These are phyloP conservation scores for Emmonsia crescens DNA, from an alignment of 2,329 filamentous ascomycete genomes.

Conservation along the genomic window DNA sequence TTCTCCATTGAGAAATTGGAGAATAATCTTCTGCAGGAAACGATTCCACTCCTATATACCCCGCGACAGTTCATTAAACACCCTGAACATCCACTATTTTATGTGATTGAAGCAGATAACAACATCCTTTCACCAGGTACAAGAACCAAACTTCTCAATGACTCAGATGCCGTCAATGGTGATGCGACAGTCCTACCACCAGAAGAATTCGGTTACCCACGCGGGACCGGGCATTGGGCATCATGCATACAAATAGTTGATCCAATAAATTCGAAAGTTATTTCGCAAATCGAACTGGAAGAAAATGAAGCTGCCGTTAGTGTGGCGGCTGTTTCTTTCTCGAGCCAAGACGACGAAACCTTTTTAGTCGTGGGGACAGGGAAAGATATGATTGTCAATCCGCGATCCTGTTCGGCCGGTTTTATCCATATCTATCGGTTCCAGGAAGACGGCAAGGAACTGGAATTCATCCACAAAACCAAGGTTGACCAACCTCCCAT, in stretches of 20 bases:
- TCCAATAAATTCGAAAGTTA: slow-evolving; percentile 63
- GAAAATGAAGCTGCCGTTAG: slow-evolving; percentile 90
- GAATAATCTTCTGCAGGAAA: slow-evolving; percentile 76
- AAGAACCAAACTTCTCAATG: slow-evolving; percentile 60
- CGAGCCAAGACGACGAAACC: slow-evolving; percentile 75
- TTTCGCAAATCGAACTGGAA: slow-evolving; percentile 69
- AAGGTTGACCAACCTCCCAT: slow-evolving; percentile 80
- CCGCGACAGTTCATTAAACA: slow-evolving; percentile 80
- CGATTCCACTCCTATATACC: slow-evolving; percentile 78
- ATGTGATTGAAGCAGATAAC: slow-evolving; percentile 87
- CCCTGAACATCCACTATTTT: slow-evolving; percentile 80
- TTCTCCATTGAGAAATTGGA: slow-evolving; percentile 82
- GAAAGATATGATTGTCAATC: slow-evolving; percentile 74
- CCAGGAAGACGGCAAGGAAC: slow-evolving; percentile 69
- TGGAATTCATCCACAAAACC: slow-evolving; percentile 95
- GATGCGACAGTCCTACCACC: slow-evolving; percentile 61
- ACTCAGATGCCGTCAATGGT: slow-evolving; percentile 60
- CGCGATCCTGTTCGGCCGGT: slow-evolving; percentile 63
- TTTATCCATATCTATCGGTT: slow-evolving; percentile 91
- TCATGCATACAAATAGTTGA: slow-evolving; percentile 92
- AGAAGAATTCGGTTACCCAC: slow-evolving; percentile 80
- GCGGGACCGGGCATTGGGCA: slow-evolving; percentile 77
- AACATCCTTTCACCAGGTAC: slow-evolving; percentile 78
- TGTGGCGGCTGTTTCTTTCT: slow-evolving; percentile 71
- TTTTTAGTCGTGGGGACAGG: slow-evolving; percentile 93